These are phyloP conservation scores for Alternaria gaisen DNA, from an alignment of 2,329 filamentous ascomycete species.

Conservation along the genomic window DNA sequence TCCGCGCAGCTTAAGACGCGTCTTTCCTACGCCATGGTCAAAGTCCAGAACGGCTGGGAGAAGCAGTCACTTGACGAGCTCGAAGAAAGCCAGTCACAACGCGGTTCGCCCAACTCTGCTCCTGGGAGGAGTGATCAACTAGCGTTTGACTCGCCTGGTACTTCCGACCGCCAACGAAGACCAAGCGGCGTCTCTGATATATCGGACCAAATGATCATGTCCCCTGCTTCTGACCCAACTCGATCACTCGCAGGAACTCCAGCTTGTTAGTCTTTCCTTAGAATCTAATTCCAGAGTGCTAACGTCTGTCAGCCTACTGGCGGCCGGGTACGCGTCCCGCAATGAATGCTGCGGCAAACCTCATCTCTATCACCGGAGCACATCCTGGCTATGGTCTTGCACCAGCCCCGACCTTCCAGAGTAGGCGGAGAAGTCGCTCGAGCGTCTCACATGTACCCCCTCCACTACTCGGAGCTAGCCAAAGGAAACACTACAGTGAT, in stretches of 20 bases:
- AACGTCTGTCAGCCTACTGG: conserved; percentile 37
- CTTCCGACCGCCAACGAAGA: conserved; percentile 38
- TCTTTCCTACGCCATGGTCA: conserved; percentile 91
- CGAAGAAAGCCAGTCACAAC: conserved; percentile 76
- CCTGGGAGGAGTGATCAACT: conserved; percentile 55
- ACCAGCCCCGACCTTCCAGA: conserved; percentile 44
- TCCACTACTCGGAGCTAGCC: conserved; percentile 37
- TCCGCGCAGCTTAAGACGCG: conserved; percentile 83
- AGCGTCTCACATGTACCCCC: conserved; percentile 46
- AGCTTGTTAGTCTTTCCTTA: conserved; percentile 29
- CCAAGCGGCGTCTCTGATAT: conserved; percentile 49
- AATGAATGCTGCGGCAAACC: conserved; percentile 38
- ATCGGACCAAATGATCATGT: conserved; percentile 48
- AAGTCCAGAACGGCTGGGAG: conserved; percentile 88
- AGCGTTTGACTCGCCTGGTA: conserved; percentile 43
- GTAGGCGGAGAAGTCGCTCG: conserved; percentile 48
- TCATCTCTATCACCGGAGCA: conserved; percentile 41
- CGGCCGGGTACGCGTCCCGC: conserved; percentile 36
- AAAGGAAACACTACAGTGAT: conserved; percentile 47
- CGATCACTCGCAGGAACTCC: conserved; percentile 35
- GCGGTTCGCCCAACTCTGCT: conserved; percentile 68
- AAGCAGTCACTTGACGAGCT: conserved; percentile 79
- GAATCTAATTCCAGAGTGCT: neutral
- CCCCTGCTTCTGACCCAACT: conserved; percentile 41
- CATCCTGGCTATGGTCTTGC: conserved; percentile 38